Conservation (phyloP, 176 grass and related monocot species). For the Eleusine indica region DNA sequence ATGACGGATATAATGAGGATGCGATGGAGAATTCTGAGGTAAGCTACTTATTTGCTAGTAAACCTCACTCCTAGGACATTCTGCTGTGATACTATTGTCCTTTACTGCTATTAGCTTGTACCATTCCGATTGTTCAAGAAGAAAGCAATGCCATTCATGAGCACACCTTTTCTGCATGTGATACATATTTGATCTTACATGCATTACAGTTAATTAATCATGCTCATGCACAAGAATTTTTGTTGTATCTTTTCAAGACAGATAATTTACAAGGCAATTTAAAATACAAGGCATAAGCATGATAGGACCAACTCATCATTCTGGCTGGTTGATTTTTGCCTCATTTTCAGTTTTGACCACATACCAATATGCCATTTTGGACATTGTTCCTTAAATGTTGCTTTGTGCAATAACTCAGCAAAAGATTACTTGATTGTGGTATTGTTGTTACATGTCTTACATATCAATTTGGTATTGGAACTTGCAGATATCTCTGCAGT, state of each 20-base stretch:
- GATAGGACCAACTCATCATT: background rate
- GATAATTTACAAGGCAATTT: background rate
- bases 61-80: background rate
- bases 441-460: conserved; percentile 6
- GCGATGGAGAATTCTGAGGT: conserved; percentile 63
- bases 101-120: background rate
- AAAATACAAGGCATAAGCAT: background rate
- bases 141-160: background rate
- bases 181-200: background rate
- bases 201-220: background rate
- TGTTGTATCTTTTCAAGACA: background rate
- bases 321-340: conserved; percentile 5
- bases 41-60: conserved; percentile 22
- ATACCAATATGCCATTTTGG: background rate
- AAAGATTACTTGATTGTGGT: background rate
- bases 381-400: background rate
- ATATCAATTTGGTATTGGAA: conserved; percentile 28
- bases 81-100: background rate
- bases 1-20: conserved; percentile 67
- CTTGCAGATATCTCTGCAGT: conserved; percentile 75
- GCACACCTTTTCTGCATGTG: background rate
- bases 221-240: conserved; percentile 1
- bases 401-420: background rate
- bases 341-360: background rate
- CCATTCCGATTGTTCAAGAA: background rate